Evolutionary conservation across 2,329 filamentous ascomycete species (phyloP), one percentile per base, ranked within the genome.

Genomic region (Penicillium sp.): DNA sequence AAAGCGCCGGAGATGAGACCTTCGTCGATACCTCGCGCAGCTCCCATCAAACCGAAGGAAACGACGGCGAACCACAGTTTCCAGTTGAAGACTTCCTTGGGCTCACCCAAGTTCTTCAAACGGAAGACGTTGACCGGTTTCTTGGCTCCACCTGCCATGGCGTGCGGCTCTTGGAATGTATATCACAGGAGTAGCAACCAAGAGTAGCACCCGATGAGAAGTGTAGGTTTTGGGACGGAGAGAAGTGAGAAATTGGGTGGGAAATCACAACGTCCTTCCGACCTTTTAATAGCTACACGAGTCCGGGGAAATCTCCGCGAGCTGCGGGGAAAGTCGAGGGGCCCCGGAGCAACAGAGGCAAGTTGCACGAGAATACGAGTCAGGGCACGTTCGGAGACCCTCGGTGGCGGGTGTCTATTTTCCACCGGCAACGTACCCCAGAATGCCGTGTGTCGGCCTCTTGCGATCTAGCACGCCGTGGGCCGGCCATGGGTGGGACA

Each of bases 11-110:
- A 83, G 57, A 91, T 91, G 53, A 92, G 78, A 54, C 89, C 89
- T 70, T 92, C 89, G 57, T 92, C 89, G n/a, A 91, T 72, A 61
- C 89, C 89, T 52, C 88, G 81, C 36, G 88, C 87, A 2, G 88
- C 87, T 48, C 89, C 89, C 71, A 92, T 83, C 31, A 92, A 79
- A 43, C 85, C 85, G 57, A 90, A 90, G 4, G 83, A 85, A 56
- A 89, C 66, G 48, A 91, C 86, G 38, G 87, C 85, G 69, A 88
- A 89, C 85, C 87, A 90, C 55, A 92, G 77, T 40, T 83, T 79
- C 87, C 87, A 90, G 74, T 92, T 92, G 69, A 90, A 82, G 55
- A 85, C 81, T 64, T 88, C 82, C 49, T 80, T 79, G 4, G 88
- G 88, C 54, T 89, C 87, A 52, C 81, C 81, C 44, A 84, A 76